Percentiles rank a stretch among this genome's conserved stretches.
These are phyloP conservation scores for Corchorus capsularis DNA, from an alignment of 345 rosid genomes.

Conservation along the genomic window DNA sequence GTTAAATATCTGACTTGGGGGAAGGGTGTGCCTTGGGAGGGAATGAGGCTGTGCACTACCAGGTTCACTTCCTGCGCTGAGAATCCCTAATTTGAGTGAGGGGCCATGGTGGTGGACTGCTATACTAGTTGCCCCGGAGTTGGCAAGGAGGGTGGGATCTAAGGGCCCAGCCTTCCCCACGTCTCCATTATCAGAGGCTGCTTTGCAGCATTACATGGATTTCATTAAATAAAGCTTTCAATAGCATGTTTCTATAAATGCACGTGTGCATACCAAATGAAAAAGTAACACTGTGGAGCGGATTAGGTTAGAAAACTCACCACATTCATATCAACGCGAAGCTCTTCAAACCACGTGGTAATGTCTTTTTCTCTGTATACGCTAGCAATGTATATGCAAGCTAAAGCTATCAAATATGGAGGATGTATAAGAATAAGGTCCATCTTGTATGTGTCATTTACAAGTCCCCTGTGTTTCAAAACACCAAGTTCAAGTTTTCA, in stretches of 20 bases:
- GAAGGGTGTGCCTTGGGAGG: no score
- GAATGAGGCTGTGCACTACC: background rate
- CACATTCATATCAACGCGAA: constrained; percentile 91
- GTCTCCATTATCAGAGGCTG: no score
- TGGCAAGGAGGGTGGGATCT: no score
- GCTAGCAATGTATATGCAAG: constrained; percentile 88
- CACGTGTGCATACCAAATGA: background rate
- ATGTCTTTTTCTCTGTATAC: constrained; percentile 74
- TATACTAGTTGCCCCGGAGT: no score
- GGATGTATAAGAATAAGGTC: constrained; percentile 91
- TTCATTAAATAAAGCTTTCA: no score
- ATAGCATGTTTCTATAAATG: background rate
- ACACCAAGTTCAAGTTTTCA: constrained; percentile 3
- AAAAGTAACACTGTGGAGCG: background rate
- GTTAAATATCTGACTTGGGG: no score
- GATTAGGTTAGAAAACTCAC: constrained; percentile 46
- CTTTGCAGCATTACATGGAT: background rate
- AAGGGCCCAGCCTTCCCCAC: no score
- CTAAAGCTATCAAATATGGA: constrained; percentile 84
- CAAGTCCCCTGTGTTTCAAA: constrained; percentile 75
- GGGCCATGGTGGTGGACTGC: no score
- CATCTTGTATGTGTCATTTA: constrained; percentile 95
- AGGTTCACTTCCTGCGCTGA: no score
- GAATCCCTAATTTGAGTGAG: no score
- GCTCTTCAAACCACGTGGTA: constrained; percentile 98